Conservation (phyloP, 768 basidiomycete genomes). For the Pisolithus microcarpus region DNA sequence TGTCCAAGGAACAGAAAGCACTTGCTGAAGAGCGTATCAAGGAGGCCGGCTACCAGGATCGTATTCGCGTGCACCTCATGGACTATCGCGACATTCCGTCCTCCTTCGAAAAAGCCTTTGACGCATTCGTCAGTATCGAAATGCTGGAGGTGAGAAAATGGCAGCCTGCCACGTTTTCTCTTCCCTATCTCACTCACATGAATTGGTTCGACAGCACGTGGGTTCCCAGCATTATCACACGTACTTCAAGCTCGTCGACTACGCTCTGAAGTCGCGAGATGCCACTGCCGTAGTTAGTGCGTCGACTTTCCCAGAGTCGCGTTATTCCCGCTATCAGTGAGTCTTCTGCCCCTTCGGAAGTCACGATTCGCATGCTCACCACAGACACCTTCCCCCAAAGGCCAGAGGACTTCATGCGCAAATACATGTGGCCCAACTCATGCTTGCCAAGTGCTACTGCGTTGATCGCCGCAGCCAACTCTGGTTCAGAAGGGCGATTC, state of each 20-base stretch:
- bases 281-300: slow-evolving; percentile 65
- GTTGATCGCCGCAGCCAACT: slow-evolving; percentile 66
- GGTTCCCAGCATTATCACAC: slow-evolving; percentile 46
- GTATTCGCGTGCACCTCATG: slow-evolving; percentile 79
- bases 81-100: slow-evolving; percentile 84
- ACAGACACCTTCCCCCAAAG: slow-evolving; percentile 19
- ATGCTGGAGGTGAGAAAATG: slow-evolving; percentile 49
- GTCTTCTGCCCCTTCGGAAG: slow-evolving; percentile 4
- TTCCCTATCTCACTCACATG: not conserved
- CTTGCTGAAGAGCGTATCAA: slow-evolving; percentile 81
- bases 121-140: slow-evolving; percentile 53
- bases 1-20: slow-evolving; percentile 80
- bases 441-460: slow-evolving; percentile 82
- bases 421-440: slow-evolving; percentile 86
- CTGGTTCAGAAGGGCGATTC: slow-evolving; percentile 66
- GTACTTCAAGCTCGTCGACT: slow-evolving; percentile 74
- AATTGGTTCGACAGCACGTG: slow-evolving; percentile 17
- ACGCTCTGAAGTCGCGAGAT: slow-evolving; percentile 60
- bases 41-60: slow-evolving; percentile 59
- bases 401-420: slow-evolving; percentile 79
- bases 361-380: slow-evolving; percentile 2
- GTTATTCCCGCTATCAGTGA: slow-evolving; percentile 65
- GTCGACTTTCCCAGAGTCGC: slow-evolving; percentile 63
- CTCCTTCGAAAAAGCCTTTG: slow-evolving; percentile 70
- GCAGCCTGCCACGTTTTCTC: not conserved